Base-by-base conservation (phyloP, 768 basidiomycete genomes). In the Crassisporium funariophilum region DNA sequence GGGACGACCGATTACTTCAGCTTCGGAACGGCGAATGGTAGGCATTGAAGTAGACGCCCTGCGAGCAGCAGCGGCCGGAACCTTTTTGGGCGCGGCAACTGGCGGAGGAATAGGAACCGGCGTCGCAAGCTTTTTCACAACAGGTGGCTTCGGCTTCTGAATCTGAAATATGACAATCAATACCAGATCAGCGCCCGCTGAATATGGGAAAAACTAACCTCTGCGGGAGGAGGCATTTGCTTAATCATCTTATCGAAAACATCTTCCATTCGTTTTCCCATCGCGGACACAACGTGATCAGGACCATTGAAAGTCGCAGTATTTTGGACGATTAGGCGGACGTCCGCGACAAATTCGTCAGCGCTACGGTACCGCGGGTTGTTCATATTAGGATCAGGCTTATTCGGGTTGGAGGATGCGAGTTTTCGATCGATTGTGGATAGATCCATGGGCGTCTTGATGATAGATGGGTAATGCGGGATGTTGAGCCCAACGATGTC, bases 401-500 rank as follows among this genome's bases (percentile, higher is more conserved):
- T 93, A 42, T 71, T 57, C 2, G 88, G 85, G 58, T 91, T 95
- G 11, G 91, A 91, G 1, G 87, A 82, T 24, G 56, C 58, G 34
- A 98, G 75, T 70, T 98, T 97, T 58, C 81, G 81, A 69, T 98
- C 95, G 48, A 98, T 82, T 35, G 95, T 97, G 3, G 83, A 78
- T 36, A 99, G 78, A 64, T 98, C 97, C 91, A 98, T 98, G 0
- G 97, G 97, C 20, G 77, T 81, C 61, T 85, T 90, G 69, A 99
- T 82, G 62, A 98, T 83, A 35, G 76, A 76, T 25, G 81, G 81
- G 59, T 99, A 99, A 64, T 95, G 92, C 7, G 93, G 95, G 50
- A 91, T 82, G 50, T 82, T 83, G 56, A 92, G 73, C 6, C 82
- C 86, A 55, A 94, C 78, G 16, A 85, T 78, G 65, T 99, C 97